Evolutionary conservation across 2,329 filamentous ascomycete species (phyloP).

Genomic region (Phialophora expanda): DNA sequence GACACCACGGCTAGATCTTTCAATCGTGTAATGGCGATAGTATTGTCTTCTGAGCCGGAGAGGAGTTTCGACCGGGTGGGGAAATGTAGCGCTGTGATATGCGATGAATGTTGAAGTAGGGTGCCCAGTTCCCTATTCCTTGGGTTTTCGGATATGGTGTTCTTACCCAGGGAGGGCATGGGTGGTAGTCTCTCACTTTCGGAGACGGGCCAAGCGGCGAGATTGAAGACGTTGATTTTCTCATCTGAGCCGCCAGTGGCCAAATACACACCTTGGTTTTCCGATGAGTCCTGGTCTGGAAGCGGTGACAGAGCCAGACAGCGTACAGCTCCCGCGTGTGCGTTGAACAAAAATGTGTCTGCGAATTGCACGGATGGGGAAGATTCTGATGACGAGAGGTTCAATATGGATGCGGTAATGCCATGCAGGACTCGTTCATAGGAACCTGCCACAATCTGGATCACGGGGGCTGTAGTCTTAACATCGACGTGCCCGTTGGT

Average conservation of each 20-base stretch:
- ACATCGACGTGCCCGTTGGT: conserved; percentile 42
- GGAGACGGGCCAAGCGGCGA: conserved; percentile 72
- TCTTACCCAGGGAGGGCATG: conserved; percentile 71
- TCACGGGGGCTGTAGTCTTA: conserved; percentile 54
- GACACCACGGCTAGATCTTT: conserved; percentile 89
- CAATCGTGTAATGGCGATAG: conserved; percentile 82
- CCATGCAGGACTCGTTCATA: conserved; percentile 95
- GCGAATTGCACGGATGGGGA: conserved; percentile 67
- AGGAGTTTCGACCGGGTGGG: conserved; percentile 86
- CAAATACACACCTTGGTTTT: conserved; percentile 81
- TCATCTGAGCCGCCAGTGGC: conserved; percentile 93
- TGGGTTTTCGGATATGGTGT: conserved; percentile 79
- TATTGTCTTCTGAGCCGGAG: conserved; percentile 87
- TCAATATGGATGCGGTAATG: conserved; percentile 73
- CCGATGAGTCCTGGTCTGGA: conserved; percentile 57
- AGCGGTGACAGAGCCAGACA: conserved; percentile 84
- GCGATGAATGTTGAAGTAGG: conserved; percentile 82
- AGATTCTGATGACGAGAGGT: conserved; percentile 35
- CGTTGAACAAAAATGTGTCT: conserved; percentile 94
- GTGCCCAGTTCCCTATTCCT: conserved; percentile 87
- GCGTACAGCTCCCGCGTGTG: conserved; percentile 86
- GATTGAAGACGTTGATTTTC: conserved; percentile 89
- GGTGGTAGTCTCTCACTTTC: conserved; percentile 60
- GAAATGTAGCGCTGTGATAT: conserved; percentile 79
- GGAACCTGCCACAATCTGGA: conserved; percentile 90